phyloP scores from a whole-genome alignment of 108 stramenopile genomes.

The Cyclotella baltica region DNA sequence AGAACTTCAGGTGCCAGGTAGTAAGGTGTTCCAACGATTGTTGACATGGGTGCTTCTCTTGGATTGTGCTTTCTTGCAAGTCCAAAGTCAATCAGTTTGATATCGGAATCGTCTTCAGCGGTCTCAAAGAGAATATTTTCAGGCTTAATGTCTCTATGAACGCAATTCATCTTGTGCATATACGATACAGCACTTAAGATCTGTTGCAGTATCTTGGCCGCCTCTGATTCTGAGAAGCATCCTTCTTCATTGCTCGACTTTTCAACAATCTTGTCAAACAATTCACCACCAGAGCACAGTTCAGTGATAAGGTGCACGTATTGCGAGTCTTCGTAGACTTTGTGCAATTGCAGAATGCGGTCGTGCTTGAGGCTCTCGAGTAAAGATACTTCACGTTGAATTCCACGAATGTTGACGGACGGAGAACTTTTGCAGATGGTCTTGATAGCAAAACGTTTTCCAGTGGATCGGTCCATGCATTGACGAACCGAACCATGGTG shows the following conservation, averaged over 20 bases:
- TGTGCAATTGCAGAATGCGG: conserved; percentile 82
- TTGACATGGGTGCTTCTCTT: conserved; percentile 45
- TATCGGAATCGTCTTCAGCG: conserved; percentile 57
- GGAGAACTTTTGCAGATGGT: conserved; percentile 24
- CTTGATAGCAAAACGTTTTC: conserved; percentile 30
- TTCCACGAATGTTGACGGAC: not conserved
- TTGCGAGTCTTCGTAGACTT: conserved; percentile 89
- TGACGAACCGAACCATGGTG: conserved; percentile 31
- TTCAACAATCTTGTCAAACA: conserved; percentile 93
- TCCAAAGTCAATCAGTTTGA: conserved; percentile 95
- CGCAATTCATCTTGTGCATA: conserved; percentile 74
- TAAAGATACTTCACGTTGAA: conserved; percentile 62
- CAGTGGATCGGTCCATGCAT: conserved; percentile 37
- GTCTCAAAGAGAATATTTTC: conserved; percentile 51
- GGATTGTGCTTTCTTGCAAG: conserved; percentile 54
- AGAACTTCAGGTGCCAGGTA: conserved; percentile 90
- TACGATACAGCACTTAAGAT: conserved; percentile 74
- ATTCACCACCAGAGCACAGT: conserved; percentile 88
- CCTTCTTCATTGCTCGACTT: conserved; percentile 53
- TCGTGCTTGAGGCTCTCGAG: conserved; percentile 69
- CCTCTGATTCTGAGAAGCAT: conserved; percentile 66
- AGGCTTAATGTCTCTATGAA: conserved; percentile 69
- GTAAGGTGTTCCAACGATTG: conserved; percentile 86
- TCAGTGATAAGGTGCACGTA: conserved; percentile 81
- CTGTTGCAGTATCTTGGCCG: conserved; percentile 56